Conservation (phyloP, 768 basidiomycete species). For the Termitomyces sp. region DNA sequence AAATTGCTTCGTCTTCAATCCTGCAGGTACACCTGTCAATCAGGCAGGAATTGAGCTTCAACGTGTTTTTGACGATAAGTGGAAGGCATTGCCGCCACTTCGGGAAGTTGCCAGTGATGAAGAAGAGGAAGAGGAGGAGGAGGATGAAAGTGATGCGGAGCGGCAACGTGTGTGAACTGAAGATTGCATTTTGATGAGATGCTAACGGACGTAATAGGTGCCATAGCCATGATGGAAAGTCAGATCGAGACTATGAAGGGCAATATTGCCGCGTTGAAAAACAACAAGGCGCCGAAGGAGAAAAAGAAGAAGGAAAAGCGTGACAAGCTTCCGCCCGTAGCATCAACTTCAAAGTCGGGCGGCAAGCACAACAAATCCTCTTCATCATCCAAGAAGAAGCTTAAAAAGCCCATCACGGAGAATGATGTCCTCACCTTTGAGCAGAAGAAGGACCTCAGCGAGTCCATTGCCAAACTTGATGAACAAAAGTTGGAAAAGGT, state of each 20-base stretch:
- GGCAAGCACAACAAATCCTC: constrained; percentile 44
- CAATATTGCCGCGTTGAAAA: constrained; percentile 63
- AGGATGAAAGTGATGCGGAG: constrained; percentile 68
- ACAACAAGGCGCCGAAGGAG: constrained; percentile 48
- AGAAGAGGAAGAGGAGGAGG: constrained; percentile 63
- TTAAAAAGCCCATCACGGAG: constrained; percentile 66
- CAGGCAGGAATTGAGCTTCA: constrained; percentile 84
- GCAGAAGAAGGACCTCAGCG: constrained; percentile 98
- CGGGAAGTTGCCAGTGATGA: constrained; percentile 55
- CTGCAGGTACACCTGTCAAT: constrained; percentile 82
- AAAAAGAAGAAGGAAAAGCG: constrained; percentile 73
- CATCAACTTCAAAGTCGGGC: constrained; percentile 63
- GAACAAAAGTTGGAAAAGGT: constrained; percentile 83
- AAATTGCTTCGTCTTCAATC: constrained; percentile 93
- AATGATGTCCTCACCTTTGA: constrained; percentile 88
- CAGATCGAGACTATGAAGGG: constrained; percentile 78
- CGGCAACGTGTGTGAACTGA: constrained; percentile 53
- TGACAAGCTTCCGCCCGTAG: constrained; percentile 43
- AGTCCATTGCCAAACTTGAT: constrained; percentile 86
- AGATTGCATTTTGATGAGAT: constrained; percentile 5
- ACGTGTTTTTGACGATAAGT: constrained; percentile 89
- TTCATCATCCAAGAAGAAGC: constrained; percentile 49
- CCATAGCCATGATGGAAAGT: constrained; percentile 74
- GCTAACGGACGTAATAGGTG: constrained; percentile 41
- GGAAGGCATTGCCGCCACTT: constrained; percentile 71